These are phyloP conservation scores for Rhodotorula glutinis DNA, from an alignment of 1,284 basidiomycete genomes.

Conservation along the genomic window DNA sequence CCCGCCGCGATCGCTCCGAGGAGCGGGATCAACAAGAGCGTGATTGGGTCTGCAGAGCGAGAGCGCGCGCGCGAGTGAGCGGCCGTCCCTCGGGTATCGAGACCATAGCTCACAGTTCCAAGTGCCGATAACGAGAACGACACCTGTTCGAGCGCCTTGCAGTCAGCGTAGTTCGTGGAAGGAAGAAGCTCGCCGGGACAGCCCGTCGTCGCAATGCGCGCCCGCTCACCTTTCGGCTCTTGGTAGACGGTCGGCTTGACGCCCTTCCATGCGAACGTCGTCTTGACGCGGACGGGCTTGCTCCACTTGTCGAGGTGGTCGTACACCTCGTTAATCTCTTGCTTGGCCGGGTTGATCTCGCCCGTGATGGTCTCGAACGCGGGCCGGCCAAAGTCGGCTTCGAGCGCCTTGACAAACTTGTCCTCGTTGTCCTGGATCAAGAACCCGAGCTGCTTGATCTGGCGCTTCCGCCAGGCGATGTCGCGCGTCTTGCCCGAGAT, in stretches of 20 bases:
- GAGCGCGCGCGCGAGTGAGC: neutral
- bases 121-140: conserved; percentile 48
- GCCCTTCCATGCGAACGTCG: conserved; percentile 45
- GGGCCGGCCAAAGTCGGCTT: conserved; percentile 48
- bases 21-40: conserved; percentile 46
- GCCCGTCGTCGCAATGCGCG: too few species aligned
- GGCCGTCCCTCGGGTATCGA: neutral
- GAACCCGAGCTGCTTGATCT: conserved; percentile 48
- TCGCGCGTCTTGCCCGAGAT: conserved; percentile 47
- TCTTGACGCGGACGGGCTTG: conserved; percentile 44
- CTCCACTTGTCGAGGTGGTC: conserved; percentile 49
- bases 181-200: too few species aligned
- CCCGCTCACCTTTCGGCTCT: conserved; percentile 46
- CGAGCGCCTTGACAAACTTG: conserved; percentile 45
- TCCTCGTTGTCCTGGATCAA: conserved; percentile 46
- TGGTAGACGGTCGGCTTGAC: conserved; percentile 46
- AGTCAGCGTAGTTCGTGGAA: too few species aligned
- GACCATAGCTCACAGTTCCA: conserved; percentile 43
- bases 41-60: conserved; percentile 19
- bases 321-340: conserved; percentile 46
- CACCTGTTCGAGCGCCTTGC: neutral
- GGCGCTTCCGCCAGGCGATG: conserved; percentile 48
- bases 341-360: conserved; percentile 45
- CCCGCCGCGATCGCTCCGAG: conserved; percentile 51
- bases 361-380: conserved; percentile 47